These are phyloP conservation scores for Discostella stelligera DNA, from an alignment of 352 stramenopile species.

Conservation along the genomic window DNA sequence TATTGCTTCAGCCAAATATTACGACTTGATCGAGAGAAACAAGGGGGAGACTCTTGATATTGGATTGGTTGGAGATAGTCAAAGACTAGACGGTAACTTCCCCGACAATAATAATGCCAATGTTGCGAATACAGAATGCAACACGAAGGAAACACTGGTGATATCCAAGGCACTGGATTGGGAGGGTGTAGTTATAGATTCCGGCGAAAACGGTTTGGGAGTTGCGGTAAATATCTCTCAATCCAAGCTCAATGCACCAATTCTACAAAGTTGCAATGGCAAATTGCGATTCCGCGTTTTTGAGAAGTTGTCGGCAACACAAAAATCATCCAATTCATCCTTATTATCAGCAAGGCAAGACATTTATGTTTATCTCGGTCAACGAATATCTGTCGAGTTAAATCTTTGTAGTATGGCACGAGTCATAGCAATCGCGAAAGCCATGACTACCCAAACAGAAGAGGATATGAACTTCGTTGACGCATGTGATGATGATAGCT, in stretches of 20 bases:
- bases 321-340: slow-evolving; percentile 22
- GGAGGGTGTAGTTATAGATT: slow-evolving; percentile 31
- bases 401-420: slow-evolving; percentile 36
- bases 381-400: slow-evolving; percentile 60
- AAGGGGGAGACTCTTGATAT: neutral
- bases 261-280: slow-evolving; percentile 37
- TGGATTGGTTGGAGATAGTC: neutral
- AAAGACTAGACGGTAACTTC: neutral
- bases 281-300: slow-evolving; percentile 46
- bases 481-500: slow-evolving; percentile 18
- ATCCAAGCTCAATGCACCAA: slow-evolving; percentile 7
- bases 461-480: slow-evolving; percentile 30
- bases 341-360: slow-evolving; percentile 49
- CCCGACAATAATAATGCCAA: neutral
- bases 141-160: slow-evolving; percentile 23
- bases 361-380: slow-evolving; percentile 56
- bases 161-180: slow-evolving; percentile 47
- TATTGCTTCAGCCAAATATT: slow-evolving; percentile 40
- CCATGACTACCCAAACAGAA: slow-evolving; percentile 22
- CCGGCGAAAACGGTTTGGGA: slow-evolving; percentile 10
- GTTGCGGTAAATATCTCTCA: neutral
- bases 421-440: slow-evolving; percentile 40
- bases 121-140: neutral
- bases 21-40: slow-evolving; percentile 36
- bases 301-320: slow-evolving; percentile 24